These are phyloP conservation scores for Macadamia tetraphylla DNA, from an alignment of 164 flowering plant genomes.

Conservation along the genomic window DNA sequence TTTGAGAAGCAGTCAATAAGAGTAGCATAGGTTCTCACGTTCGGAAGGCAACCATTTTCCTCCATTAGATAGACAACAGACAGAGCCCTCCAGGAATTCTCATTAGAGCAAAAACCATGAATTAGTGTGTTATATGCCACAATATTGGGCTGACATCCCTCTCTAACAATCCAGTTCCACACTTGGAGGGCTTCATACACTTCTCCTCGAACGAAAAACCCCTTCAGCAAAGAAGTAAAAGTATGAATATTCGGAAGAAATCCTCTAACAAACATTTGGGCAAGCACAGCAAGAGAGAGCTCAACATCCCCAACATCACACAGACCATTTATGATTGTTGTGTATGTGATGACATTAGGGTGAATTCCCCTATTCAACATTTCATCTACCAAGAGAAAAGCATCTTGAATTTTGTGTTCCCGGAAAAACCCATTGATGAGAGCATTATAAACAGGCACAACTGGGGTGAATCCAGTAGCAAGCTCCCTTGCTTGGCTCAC, in stretches of 20 bases:
- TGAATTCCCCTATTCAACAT: constrained; percentile 42
- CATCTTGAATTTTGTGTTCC: constrained; percentile 35
- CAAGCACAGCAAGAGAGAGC: constrained; percentile 45
- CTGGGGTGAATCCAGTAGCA: constrained; percentile 30
- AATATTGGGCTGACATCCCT: constrained; percentile 46
- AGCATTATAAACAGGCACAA: constrained; percentile 68
- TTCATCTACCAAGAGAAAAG: constrained; percentile 43
- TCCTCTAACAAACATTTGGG: constrained; percentile 59
- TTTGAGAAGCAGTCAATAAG: constrained; percentile 68
- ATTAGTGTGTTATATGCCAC: constrained; percentile 55
- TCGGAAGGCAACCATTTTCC: constrained; percentile 39
- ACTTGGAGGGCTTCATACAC: constrained; percentile 41
- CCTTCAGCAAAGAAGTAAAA: constrained; percentile 60
- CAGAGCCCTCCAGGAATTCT: constrained; percentile 38
- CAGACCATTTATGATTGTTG: constrained; percentile 52
- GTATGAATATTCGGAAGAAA: constrained; percentile 57
- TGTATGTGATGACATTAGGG: constrained; percentile 71
- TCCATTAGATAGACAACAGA: constrained; percentile 47
- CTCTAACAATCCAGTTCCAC: constrained; percentile 45
- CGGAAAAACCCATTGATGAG: constrained; percentile 56
- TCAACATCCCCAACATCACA: constrained; percentile 40
- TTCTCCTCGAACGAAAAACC: constrained; percentile 37
- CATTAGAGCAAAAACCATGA: constrained; percentile 53
- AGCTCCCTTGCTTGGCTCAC: constrained; percentile 67
- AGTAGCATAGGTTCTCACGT: constrained; percentile 54